Base-by-base conservation (phyloP, 2,329 filamentous ascomycete genomes). In the Penicillium palitans region DNA sequence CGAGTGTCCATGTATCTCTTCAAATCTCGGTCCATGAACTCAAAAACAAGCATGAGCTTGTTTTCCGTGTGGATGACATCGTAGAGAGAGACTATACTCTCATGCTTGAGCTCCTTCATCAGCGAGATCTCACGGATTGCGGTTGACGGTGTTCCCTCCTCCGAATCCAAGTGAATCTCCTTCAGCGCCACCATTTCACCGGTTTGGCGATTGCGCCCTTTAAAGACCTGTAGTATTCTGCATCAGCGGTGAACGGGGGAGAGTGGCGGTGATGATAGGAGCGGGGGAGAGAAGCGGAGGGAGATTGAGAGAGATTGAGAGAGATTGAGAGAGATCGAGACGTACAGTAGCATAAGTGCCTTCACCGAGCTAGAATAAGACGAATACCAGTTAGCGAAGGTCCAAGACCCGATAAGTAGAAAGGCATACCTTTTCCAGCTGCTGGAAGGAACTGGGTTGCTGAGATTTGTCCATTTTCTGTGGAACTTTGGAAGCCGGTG, bases 1-100 rank as follows among this genome's bases (percentile, higher is more conserved):
- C 92, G 84, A 7, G 88, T 90, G 75, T 99, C 95, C 95, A 99
- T 99, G 78, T 97, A 98, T 73, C 96, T 91, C 82, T 99, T 99
- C 12, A 99, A 81, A 72, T 99, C 95, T 74, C 93, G 92, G 78
- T 99, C 95, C 93, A 99, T 97, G 78, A 88, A 96, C 77, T 99
- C 95, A 69, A 99, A 99, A 10, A 99, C 95, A 41, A 99, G 87
- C 95, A 99, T 99, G 58, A 99, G 87, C 77, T 99, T 99, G 80
- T 98, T 99, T 81, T 99, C 95, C 58, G 95, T 99, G 78, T 99
- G 95, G 70, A 99, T 98, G 57, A 99, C 95, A 82, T 99, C 95
- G 83, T 98, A 91, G 6, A 99, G 87, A 59, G 89, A 91, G 69
- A 99, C 93, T 66, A 99, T 98, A 74, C 97, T 98, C 75, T 97